A percentile compares a stretch with the other conserved stretches of the same genome.
Evolutionary conservation across 768 basidiomycete species (phyloP).

Genomic region (Panellus pusillus): DNA sequence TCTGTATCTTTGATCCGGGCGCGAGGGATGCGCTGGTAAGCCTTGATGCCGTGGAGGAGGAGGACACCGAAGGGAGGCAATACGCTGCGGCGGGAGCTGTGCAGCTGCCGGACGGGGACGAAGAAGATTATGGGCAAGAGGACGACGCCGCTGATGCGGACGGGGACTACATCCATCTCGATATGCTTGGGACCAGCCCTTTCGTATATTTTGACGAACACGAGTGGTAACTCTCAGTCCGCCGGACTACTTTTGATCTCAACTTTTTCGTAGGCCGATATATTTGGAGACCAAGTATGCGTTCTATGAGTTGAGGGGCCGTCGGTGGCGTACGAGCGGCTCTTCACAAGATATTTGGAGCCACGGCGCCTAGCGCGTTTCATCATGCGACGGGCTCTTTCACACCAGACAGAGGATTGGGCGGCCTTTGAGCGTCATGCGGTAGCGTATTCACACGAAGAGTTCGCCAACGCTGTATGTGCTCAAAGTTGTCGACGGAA

Average conservation of each 20-base stretch:
- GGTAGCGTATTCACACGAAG: constrained; percentile 20
- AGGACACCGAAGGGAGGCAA: constrained; percentile 36
- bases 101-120: constrained; percentile 43
- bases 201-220: constrained; percentile 48
- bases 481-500: background rate
- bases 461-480: constrained; percentile 12
- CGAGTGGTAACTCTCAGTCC: constrained; percentile 41
- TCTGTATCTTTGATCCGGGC: constrained; percentile 59
- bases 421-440: constrained; percentile 38
- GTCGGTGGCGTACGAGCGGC: constrained; percentile 41
- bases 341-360: constrained; percentile 49
- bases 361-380: constrained; percentile 53
- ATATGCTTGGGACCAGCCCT: constrained; percentile 45
- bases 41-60: constrained; percentile 45
- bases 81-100: constrained; percentile 62
- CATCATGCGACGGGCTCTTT: constrained; percentile 37
- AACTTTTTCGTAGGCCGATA: constrained; percentile 40
- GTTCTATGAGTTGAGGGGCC: constrained; percentile 61
- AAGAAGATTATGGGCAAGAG: constrained; percentile 66
- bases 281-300: constrained; percentile 66
- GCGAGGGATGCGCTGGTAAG: constrained; percentile 43
- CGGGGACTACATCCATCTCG: constrained; percentile 44
- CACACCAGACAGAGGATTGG: constrained; percentile 31
- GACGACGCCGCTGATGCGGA: constrained; percentile 40
- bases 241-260: background rate